phyloP scores from a whole-genome alignment of 139 green algal species.

The Volvox africanus region DNA sequence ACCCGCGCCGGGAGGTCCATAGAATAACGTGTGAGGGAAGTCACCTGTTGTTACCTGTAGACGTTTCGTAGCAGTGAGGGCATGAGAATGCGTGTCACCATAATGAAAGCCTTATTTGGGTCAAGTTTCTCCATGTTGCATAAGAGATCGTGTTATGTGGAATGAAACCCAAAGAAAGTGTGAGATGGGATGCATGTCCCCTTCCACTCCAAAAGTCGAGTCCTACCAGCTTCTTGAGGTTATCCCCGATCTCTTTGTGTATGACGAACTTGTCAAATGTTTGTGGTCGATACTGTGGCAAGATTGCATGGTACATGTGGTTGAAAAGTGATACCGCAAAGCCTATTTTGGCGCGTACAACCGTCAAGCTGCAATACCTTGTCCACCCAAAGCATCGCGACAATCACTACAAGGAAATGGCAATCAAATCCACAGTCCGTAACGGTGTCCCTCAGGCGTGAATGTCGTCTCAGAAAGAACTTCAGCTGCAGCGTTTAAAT shows the following conservation, averaged over 20 bases:
- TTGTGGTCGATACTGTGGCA: constrained; percentile 86
- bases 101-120: no score
- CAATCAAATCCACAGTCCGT: not conserved
- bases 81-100: not conserved
- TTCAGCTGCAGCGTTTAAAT: no score
- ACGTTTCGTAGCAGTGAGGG: not conserved
- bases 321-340: not conserved
- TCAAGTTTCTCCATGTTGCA: no score
- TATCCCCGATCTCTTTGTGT: constrained; percentile 80
- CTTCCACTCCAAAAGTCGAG: not conserved
- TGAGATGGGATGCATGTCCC: no score
- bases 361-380: constrained; percentile 65
- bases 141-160: no score
- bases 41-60: constrained; percentile 88
- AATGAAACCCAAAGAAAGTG: no score
- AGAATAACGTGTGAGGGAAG: constrained; percentile 97
- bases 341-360: not conserved
- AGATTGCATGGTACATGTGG: not conserved
- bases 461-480: no score
- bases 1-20: constrained; percentile 93
- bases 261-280: constrained; percentile 87
- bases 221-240: constrained; percentile 91
- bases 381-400: constrained; percentile 83
- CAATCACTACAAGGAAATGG: not conserved
- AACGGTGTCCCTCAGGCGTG: no score